phyloP scores from a whole-genome alignment of 1,284 basidiomycete genomes.

The Cerrena zonata region DNA sequence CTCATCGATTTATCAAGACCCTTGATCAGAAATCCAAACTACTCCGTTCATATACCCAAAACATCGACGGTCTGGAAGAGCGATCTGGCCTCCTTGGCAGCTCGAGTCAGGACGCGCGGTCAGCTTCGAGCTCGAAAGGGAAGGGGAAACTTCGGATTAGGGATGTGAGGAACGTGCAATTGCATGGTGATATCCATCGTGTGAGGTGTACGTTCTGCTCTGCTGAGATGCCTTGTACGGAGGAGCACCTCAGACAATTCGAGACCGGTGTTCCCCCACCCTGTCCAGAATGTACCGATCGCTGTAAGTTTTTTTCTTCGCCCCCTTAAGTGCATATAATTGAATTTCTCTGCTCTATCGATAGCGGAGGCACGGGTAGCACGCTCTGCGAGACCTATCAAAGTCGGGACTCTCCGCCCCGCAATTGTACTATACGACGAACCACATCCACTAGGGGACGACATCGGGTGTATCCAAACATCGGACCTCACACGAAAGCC shows the following conservation, averaged over 20 bases:
- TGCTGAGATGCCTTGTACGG: constrained; percentile 63
- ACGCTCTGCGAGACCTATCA: constrained; percentile 72
- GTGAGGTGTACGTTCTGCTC: constrained; percentile 82
- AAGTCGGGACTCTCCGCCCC: constrained; percentile 76
- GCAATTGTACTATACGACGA: constrained; percentile 90
- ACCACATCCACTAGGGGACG: constrained; percentile 79
- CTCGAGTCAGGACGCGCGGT: constrained; percentile 43
- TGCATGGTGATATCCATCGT: constrained; percentile 88
- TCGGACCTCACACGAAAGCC: constrained; percentile 73
- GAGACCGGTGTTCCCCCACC: constrained; percentile 66
- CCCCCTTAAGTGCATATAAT: background rate
- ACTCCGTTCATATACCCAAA: constrained; percentile 88
- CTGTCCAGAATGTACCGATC: constrained; percentile 74
- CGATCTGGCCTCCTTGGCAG: constrained; percentile 68
- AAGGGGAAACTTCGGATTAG: constrained; percentile 59
- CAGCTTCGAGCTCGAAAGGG: constrained; percentile 43
- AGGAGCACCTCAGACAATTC: constrained; percentile 60
- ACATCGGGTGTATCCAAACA: constrained; percentile 74
- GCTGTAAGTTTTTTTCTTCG: constrained; percentile 54
- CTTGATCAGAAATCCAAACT: constrained; percentile 82
- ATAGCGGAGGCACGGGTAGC: constrained; percentile 73
- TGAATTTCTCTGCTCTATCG: constrained; percentile 6
- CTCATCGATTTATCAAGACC: constrained; percentile 83
- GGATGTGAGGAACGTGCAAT: constrained; percentile 78
- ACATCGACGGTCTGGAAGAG: constrained; percentile 90